Evolutionary conservation across 2,329 filamentous ascomycete species (phyloP), one percentile per base, ranked within the genome.

Genomic region (Myriangium duriaei): DNA sequence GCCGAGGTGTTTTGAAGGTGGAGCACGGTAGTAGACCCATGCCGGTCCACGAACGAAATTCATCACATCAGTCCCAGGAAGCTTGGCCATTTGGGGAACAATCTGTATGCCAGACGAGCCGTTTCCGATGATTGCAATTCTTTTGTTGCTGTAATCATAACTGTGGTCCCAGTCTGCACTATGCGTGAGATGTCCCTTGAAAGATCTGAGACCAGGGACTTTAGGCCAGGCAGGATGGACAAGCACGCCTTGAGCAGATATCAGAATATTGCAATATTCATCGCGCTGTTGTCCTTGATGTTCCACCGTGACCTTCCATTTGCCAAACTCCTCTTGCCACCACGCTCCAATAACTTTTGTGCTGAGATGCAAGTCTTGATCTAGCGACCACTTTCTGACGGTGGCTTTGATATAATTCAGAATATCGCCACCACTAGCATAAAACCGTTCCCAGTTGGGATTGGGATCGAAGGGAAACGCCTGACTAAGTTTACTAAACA

Each of bases 81-180:
- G 34, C 16, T 36, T 32, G 4, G 30, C 30, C 16, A 61, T 42
- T 10, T 48, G 39, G 2, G 60, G 59, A 5, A 61, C 41, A 18
- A 61, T 59, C 38, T 63, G 62, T 6, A 65, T 62, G 0, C 51
- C 60, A 2, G 54, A 59, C 28, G 40, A 58, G 37, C 56, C 57
- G 37, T 44, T 53, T 1, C 54, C 55, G 21, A 58, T 51, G 11
- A 58, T 47, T 4, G 48, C 55, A n/a, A 57, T 48, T 3, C 48
- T 42, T 41, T 56, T 57, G 15, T 47, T 39, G 2, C 42, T 32
- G 31, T 47, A 56, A 39, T 60, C 53, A 24, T 52, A 51, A 4
- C 37, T 33, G 10, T 49, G 37, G 30, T 55, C 49, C 49, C 53
- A 61, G 3, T 40, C 43, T 3, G 58, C 56, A 21, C 47, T 54